Percentiles rank a stretch among this genome's conserved stretches.
Evolutionary conservation across 345 rosid genomes (phyloP).

Genomic region (Aquilaria yunnanensis): DNA sequence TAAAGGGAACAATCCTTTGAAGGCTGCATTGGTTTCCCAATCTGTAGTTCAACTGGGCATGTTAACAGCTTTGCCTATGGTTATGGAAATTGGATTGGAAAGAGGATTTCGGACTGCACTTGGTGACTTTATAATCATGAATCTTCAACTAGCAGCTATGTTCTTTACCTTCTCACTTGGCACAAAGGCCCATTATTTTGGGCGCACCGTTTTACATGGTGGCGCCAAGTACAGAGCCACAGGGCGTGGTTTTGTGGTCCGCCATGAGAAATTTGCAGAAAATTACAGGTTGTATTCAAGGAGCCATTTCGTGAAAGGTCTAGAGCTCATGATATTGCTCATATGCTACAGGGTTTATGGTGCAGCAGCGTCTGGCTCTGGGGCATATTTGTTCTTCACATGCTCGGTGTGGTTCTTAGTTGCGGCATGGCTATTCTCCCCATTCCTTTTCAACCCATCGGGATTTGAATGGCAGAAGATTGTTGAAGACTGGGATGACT

Average conservation of each 20-base stretch:
- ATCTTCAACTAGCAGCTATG: slow-evolving; percentile 37
- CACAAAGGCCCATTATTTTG: slow-evolving; percentile 34
- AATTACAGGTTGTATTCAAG: slow-evolving; percentile 16
- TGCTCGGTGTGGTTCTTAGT: slow-evolving; percentile 13
- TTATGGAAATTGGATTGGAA: slow-evolving; percentile 44
- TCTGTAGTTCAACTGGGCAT: slow-evolving; percentile 34
- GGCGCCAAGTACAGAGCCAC: slow-evolving; percentile 16
- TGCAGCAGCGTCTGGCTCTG: background rate
- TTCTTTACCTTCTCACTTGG: slow-evolving; percentile 45
- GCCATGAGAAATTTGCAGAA: slow-evolving; percentile 19
- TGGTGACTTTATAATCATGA: slow-evolving; percentile 36
- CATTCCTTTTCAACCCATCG: slow-evolving; percentile 15
- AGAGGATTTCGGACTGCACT: slow-evolving; percentile 38
- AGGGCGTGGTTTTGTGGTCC: slow-evolving; percentile 16
- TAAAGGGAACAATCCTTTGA: slow-evolving; percentile 24
- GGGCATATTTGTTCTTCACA: slow-evolving; percentile 5
- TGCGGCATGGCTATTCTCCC: slow-evolving; percentile 13
- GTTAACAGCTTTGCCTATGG: slow-evolving; percentile 35
- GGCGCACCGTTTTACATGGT: slow-evolving; percentile 28
- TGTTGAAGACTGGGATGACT: slow-evolving; percentile 12
- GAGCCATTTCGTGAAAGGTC: slow-evolving; percentile 18
- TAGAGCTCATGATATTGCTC: slow-evolving; percentile 12
- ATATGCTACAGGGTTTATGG: slow-evolving; percentile 7
- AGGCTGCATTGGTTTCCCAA: slow-evolving; percentile 35
- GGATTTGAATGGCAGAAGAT: slow-evolving; percentile 18